Percentiles rank a stretch among this genome's conserved stretches.
Evolutionary conservation across 2,329 filamentous ascomycete species (phyloP).

Genomic region (Blastomyces parvus): DNA sequence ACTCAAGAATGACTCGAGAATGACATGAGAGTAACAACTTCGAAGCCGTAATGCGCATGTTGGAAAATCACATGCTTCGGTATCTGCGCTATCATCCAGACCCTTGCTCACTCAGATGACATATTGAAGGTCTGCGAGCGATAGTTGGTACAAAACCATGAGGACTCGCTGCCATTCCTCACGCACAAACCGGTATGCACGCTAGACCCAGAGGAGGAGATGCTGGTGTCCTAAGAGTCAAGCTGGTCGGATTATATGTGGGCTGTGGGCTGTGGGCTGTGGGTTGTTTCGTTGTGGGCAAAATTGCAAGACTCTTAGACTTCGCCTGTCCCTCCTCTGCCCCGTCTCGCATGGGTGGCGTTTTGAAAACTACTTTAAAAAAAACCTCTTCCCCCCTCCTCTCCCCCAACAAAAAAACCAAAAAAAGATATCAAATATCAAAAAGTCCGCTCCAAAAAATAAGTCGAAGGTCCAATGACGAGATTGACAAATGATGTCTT

Average conservation of each 20-base stretch:
- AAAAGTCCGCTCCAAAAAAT: neutral
- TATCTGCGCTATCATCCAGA: neutral
- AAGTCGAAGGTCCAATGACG: slow-evolving; percentile 8
- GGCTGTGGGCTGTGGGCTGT: slow-evolving; percentile 1
- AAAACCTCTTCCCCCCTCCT: neutral
- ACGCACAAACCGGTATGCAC: neutral
- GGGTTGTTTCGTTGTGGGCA: neutral
- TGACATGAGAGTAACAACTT: too few relatives aligned
- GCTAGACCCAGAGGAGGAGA: neutral
- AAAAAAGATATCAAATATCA: neutral
- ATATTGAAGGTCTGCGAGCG: neutral
- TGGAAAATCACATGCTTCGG: neutral
- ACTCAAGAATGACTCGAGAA: too few relatives aligned
- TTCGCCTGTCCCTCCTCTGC: neutral
- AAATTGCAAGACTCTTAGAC: neutral
- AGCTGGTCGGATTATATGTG: neutral
- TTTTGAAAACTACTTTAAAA: slow-evolving; percentile 9
- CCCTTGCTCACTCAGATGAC: neutral
- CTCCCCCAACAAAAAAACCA: neutral
- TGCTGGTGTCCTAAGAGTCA: neutral
- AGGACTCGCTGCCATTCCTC: neutral
- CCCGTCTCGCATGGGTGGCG: slow-evolving; percentile 1
- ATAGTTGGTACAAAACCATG: neutral
- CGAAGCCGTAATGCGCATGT: neutral
- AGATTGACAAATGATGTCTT: slow-evolving; percentile 9